Evolutionary conservation across 1,284 basidiomycete genomes (phyloP), one percentile per base, ranked within the genome.

Genomic region (Earliella scabrosa): DNA sequence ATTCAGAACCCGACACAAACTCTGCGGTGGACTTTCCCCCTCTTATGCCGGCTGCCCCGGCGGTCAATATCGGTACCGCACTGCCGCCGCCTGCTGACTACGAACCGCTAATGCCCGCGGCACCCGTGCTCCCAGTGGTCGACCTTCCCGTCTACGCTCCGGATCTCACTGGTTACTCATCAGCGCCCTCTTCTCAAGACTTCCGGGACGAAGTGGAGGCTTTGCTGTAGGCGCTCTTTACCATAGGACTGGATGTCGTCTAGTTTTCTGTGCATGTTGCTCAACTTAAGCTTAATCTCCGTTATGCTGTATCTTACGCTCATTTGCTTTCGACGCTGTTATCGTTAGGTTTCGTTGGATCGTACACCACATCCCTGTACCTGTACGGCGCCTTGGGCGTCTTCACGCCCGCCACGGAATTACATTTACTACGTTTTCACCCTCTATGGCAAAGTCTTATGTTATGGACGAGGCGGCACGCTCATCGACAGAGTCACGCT

Each of bases 141-240:
- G 50, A 59, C 31, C 43, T 40, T 32, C 46, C 47, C 18, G 38
- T 31, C 4, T 45, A 46, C 14, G 13, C 50, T 4, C 34, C n/a
- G n/a, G 56, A 59, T 3, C 23, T 44, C n/a, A 24, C 14, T 3
- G 54, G 53, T 23, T 52, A 41, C 46, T 52, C 32, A 11, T 47
- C 59, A 2, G 61, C 50, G 2, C 60, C 56, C 3, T 63, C 60
- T 1, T 71, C 66, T 34, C 63, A 65, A 35, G 68, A 57, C 47
- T 61, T 68, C 52, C 65, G 67, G 11, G 68, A 67, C 41, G 68
- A 67, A 46, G 66, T 71, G 21, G 69, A 71, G 26, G 68, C 70
- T 13, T 51, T 71, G 48, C 59, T 71, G 1, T 71, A 52, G 32
- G 5, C 21, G 14, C 11, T 13, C 8, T 29, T n/a, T n/a, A n/a